Evolutionary conservation across 106 monocot species (phyloP).

Genomic region (Apostasia ramifera): DNA sequence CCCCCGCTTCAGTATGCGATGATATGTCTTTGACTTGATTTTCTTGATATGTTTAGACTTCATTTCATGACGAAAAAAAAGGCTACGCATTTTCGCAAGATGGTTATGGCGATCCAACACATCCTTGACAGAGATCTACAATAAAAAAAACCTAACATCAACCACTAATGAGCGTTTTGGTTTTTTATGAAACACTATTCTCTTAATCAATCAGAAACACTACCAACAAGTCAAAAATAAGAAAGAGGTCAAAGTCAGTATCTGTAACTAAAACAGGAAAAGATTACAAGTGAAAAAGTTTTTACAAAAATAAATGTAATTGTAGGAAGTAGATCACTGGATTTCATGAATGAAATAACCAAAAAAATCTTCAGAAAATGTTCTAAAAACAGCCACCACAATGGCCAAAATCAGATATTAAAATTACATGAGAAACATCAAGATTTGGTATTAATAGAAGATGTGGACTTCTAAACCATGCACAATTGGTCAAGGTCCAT

Average conservation of each 20-base stretch:
- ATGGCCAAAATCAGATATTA: no score
- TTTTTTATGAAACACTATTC: background rate
- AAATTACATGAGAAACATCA: no score
- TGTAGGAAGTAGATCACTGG: no score
- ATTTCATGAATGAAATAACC: no score
- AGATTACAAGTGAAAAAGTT: no score
- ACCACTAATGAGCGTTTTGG: no score
- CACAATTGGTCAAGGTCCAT: no score
- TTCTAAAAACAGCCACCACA: no score
- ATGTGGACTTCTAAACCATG: no score
- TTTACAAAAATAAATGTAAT: no score
- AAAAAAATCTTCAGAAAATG: no score
- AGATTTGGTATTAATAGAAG: no score
- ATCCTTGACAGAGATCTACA: slow-evolving; percentile 76
- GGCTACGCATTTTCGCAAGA: slow-evolving; percentile 87
- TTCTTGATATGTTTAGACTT: slow-evolving; percentile 87
- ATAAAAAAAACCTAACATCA: background rate
- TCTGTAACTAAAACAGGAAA: background rate
- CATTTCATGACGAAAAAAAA: slow-evolving; percentile 89
- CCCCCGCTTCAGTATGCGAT: slow-evolving; percentile 78
- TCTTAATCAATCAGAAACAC: background rate
- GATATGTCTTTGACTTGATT: slow-evolving; percentile 95
- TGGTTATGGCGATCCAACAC: slow-evolving; percentile 54
- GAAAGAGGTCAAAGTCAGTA: background rate
- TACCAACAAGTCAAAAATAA: slow-evolving; percentile 1